phyloP scores from a whole-genome alignment of 192 early-diverging fungal genomes.

The Umbelopsis sp. region DNA sequence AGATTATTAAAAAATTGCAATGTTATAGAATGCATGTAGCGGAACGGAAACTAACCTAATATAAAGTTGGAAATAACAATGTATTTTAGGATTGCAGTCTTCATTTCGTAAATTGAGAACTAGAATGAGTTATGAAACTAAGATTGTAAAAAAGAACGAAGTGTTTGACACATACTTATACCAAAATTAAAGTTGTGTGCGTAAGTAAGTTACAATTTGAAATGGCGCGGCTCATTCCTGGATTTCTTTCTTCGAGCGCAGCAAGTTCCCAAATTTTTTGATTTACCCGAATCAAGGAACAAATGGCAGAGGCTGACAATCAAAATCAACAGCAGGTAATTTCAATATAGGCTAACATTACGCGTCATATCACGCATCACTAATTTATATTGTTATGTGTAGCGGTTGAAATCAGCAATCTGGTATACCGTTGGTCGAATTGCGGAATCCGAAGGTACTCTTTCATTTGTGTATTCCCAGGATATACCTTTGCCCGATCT shows the following conservation, averaged over 20 bases:
- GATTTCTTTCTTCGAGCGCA: background rate
- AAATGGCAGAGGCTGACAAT: background rate
- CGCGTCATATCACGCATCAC: background rate
- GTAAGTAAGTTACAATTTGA: background rate
- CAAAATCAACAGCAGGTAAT: constrained; percentile 12
- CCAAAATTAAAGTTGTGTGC: too few relatives aligned
- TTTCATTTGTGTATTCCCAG: background rate
- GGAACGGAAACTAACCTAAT: background rate
- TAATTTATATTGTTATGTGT: background rate
- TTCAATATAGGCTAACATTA: too few relatives aligned
- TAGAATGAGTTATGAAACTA: background rate
- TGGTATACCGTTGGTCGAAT: constrained; percentile 46
- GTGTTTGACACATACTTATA: background rate
- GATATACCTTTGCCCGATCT: background rate
- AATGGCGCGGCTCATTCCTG: background rate
- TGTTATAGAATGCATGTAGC: background rate
- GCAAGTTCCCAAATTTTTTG: background rate
- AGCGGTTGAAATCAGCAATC: constrained; percentile 46
- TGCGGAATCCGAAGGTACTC: constrained; percentile 39
- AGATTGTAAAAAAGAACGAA: background rate
- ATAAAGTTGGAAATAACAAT: background rate
- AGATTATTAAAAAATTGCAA: too few relatives aligned
- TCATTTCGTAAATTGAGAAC: background rate
- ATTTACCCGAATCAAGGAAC: background rate
- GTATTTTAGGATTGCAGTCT: constrained; percentile 1